These are phyloP conservation scores for Lipomyces yamadae DNA, from an alignment of 805 yeast genomes.

Conservation along the genomic window DNA sequence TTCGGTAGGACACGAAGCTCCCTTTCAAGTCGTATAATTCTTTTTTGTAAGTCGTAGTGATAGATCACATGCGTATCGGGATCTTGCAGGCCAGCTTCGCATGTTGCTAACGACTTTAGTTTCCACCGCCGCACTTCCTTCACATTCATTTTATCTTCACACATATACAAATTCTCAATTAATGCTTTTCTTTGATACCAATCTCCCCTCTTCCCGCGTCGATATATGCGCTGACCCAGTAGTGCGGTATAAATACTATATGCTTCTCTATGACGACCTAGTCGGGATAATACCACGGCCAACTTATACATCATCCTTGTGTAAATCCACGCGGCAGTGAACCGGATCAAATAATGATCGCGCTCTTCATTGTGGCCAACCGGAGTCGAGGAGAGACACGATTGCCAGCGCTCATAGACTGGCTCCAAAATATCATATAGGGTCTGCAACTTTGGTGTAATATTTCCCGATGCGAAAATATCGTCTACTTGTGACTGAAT, in stretches of 20 bases:
- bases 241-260: constrained; percentile 26
- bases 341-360: constrained; percentile 31
- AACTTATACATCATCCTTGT: constrained; percentile 35
- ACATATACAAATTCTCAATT: constrained; percentile 28
- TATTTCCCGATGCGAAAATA: constrained; percentile 13
- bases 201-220: constrained; percentile 37
- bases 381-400: not conserved
- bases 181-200: constrained; percentile 38
- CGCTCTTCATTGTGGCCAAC: constrained; percentile 10
- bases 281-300: constrained; percentile 26
- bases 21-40: constrained; percentile 33
- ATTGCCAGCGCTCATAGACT: constrained; percentile 22
- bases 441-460: constrained; percentile 12
- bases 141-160: constrained; percentile 14
- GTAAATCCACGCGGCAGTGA: constrained; percentile 32
- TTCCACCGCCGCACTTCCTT: constrained; percentile 28
- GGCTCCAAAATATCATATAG: constrained; percentile 14
- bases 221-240: constrained; percentile 25
- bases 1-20: constrained; percentile 26
- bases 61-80: constrained; percentile 35
- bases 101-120: constrained; percentile 28
- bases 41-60: constrained; percentile 34
- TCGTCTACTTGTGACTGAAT: constrained; percentile 24
- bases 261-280: constrained; percentile 21
- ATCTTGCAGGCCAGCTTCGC: constrained; percentile 35